These are phyloP conservation scores for Fusarium phyllophilum DNA, from an alignment of 2,329 filamentous ascomycete species.

Conservation along the genomic window DNA sequence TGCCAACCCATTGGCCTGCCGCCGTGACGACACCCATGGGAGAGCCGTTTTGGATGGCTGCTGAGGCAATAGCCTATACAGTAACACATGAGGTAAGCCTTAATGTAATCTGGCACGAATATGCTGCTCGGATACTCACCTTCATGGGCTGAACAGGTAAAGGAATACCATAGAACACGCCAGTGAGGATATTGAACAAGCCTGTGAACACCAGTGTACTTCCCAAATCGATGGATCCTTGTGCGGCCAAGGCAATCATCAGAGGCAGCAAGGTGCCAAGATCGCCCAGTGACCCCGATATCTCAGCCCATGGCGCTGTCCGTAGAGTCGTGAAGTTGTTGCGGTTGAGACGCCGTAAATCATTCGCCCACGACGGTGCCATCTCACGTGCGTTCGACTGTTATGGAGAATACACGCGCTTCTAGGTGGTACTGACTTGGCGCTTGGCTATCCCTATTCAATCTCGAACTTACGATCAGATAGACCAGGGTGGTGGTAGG, in stretches of 20 bases:
- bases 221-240: slow-evolving; percentile 81
- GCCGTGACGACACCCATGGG: slow-evolving; percentile 74
- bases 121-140: slow-evolving; percentile 48
- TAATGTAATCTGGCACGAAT: not conserved
- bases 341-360: slow-evolving; percentile 50
- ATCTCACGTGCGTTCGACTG: slow-evolving; percentile 13
- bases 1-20: slow-evolving; percentile 78
- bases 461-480: not conserved
- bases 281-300: slow-evolving; percentile 89
- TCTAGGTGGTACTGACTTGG: not conserved
- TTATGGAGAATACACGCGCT: not conserved
- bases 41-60: slow-evolving; percentile 75
- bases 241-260: slow-evolving; percentile 84
- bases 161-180: slow-evolving; percentile 85
- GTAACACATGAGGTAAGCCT: not conserved
- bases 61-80: slow-evolving; percentile 81
- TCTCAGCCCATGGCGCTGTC: slow-evolving; percentile 69
- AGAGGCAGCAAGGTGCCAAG: slow-evolving; percentile 90
- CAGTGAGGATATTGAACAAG: slow-evolving; percentile 85
- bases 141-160: slow-evolving; percentile 92
- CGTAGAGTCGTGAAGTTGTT: slow-evolving; percentile 63
- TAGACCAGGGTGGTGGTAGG: not conserved
- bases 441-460: not conserved
- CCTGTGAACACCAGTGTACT: slow-evolving; percentile 91
- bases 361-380: slow-evolving; percentile 43